phyloP scores from a whole-genome alignment of 352 stramenopile species.

The Globisporangium yorkense region DNA sequence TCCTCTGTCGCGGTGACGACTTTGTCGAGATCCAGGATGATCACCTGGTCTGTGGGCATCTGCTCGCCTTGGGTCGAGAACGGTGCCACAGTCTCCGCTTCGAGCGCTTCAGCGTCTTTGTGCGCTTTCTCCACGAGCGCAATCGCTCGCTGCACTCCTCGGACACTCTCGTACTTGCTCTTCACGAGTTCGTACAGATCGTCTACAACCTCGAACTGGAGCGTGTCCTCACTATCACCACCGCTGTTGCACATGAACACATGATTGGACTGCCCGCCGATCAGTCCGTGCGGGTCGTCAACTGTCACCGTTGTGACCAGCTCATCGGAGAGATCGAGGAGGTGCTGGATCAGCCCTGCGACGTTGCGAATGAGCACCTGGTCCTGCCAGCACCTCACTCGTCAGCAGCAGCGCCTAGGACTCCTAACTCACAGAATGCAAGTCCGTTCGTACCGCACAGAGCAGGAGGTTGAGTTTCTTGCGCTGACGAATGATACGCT shows the following conservation, averaged over 20 bases:
- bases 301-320: constrained; percentile 4
- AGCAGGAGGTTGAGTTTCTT: constrained; percentile 46
- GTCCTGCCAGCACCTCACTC: constrained; percentile 11
- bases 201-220: constrained; percentile 8
- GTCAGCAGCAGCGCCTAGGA: background rate
- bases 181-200: constrained; percentile 21
- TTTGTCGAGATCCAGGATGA: constrained; percentile 23
- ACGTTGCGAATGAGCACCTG: constrained; percentile 35
- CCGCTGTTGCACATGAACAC: background rate
- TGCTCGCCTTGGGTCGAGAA: background rate
- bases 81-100: background rate
- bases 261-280: background rate
- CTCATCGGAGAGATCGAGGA: constrained; percentile 31
- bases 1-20: constrained; percentile 23
- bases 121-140: background rate
- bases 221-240: background rate
- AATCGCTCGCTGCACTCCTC: constrained; percentile 11
- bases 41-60: constrained; percentile 12
- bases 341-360: constrained; percentile 22
- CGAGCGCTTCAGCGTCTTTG: constrained; percentile 7
- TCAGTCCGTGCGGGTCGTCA: constrained; percentile 11
- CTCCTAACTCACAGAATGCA: background rate
- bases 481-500: constrained; percentile 41
- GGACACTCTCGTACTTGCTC: constrained; percentile 19
- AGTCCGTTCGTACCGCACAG: constrained; percentile 18